Evolutionary conservation across 2,329 filamentous ascomycete species (phyloP), one percentile per base, ranked within the genome.

Genomic region (Curvularia sp.): DNA sequence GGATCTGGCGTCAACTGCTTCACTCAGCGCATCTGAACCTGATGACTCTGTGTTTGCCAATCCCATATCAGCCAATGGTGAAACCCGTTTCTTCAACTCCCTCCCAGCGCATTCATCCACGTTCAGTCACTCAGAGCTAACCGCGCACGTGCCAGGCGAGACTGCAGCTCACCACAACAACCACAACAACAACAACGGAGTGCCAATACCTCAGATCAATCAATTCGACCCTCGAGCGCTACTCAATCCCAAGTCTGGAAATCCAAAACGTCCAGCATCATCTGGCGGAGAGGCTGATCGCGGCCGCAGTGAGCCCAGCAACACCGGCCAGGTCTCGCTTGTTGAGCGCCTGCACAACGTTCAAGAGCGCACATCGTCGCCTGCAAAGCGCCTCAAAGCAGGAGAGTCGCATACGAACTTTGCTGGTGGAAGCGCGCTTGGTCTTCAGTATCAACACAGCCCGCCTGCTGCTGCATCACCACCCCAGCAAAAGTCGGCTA

Each of bases 341-440:
- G 86, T 96, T 45, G 91, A 96, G 75, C 85, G 87, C 30, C 82
- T 93, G 73, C 91, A 93, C 73, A 88, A 89, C 64, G 85, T 96
- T 13, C 84, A 91, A 64, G 84, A 89, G 50, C 89, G 93, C 25
- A 80, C 81, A 67, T 80, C 71, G 61, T 82, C 74, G 71, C 86
- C 90, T 50, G 63, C 70, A 2, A 77, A 77, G 53, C 69, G 74
- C 10, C 53, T 71, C 25, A 74, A 71, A 53, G 71, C 71, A 4
- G 70, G 71, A 12, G 64, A 73, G 12, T 54, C 59, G 25, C 34
- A 39, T 10, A 60, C 57, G 18, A 56, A 55, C 15, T 57, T 64
- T 12, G 52, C 61, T 7, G 65, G 66, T 21, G 63, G 69, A 25
- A 64, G 66, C 43, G 69, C 80, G 13, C 81, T 86, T 36, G 78